Evolutionary conservation across 148 eudicot species (phyloP).

Genomic region (Polygonum maritimum): DNA sequence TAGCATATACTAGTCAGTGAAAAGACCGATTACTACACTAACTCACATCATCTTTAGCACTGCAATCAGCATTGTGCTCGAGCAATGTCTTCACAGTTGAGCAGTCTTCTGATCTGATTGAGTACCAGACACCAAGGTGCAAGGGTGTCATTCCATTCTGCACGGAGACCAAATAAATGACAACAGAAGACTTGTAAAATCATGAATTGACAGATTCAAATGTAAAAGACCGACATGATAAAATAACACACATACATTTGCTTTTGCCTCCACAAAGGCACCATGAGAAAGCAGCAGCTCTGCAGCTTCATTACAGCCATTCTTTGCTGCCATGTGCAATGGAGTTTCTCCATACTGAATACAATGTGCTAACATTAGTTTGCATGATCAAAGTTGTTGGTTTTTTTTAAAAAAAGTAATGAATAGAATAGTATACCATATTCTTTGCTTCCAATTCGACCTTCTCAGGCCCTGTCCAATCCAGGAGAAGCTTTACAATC

Average conservation of each 20-base stretch:
- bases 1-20: neutral
- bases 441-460: slow-evolving; percentile 91
- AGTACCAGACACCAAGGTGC: slow-evolving; percentile 97
- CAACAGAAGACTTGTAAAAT: neutral
- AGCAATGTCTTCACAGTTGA: slow-evolving; percentile 78
- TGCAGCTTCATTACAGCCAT: slow-evolving; percentile 87
- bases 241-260: slow-evolving; percentile 46
- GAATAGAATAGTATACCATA: slow-evolving; percentile 41
- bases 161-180: slow-evolving; percentile 6
- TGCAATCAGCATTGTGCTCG: slow-evolving; percentile 80
- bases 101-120: slow-evolving; percentile 61
- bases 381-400: neutral
- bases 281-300: slow-evolving; percentile 85
- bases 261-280: slow-evolving; percentile 85
- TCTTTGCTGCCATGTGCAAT: slow-evolving; percentile 98
- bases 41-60: slow-evolving; percentile 79
- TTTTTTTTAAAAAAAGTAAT: neutral
- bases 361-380: neutral
- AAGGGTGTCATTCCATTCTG: slow-evolving; percentile 99
- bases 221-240: neutral
- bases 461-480: slow-evolving; percentile 55
- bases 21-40: neutral
- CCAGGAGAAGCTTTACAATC: slow-evolving; percentile 61
- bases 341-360: slow-evolving; percentile 99
- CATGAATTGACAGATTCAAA: neutral